Conservation (phyloP, 768 basidiomycete species). For the Roridomyces roridus region DNA sequence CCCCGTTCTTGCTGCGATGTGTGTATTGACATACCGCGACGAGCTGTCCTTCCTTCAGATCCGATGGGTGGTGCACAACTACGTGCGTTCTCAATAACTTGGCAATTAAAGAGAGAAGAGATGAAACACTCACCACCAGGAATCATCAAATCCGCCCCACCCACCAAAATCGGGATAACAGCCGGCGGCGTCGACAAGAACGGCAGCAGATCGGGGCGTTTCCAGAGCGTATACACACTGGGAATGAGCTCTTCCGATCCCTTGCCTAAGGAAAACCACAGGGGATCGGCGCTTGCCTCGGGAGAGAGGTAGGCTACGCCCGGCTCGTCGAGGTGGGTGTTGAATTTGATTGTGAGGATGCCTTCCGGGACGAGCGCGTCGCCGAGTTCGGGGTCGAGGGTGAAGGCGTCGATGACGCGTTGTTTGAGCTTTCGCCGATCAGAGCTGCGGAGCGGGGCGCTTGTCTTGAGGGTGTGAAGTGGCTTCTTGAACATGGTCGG, state of each 20-base stretch:
- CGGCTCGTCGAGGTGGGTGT: constrained; percentile 64
- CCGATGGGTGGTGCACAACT: constrained; percentile 64
- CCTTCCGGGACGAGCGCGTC: constrained; percentile 80
- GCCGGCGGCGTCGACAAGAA: constrained; percentile 30
- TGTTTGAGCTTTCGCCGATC: constrained; percentile 77
- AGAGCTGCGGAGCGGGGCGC: constrained; percentile 75
- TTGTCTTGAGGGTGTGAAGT: constrained; percentile 69
- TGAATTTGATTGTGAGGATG: constrained; percentile 70
- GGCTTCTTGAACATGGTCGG: constrained; percentile 83
- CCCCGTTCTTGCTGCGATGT: constrained; percentile 36
- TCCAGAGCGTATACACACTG: constrained; percentile 86
- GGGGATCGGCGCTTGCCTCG: constrained; percentile 72
- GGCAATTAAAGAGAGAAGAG: too few species aligned
- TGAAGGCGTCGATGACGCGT: constrained; percentile 56
- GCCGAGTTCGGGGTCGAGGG: constrained; percentile 59
- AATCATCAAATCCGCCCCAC: constrained; percentile 90
- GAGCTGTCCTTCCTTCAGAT: constrained; percentile 54
- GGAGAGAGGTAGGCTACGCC: constrained; percentile 74
- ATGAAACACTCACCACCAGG: constrained; percentile 69
- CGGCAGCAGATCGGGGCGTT: constrained; percentile 69
- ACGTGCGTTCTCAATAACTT: too few species aligned
- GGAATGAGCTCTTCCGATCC: constrained; percentile 72
- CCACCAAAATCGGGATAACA: constrained; percentile 67
- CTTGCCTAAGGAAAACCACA: constrained; percentile 82
- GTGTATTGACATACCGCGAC: constrained; percentile 66